A percentile compares a stretch with the other conserved stretches of the same genome.
Evolutionary conservation across 108 stramenopile genomes (phyloP).

Genomic region (Skeletonema potamos): DNA sequence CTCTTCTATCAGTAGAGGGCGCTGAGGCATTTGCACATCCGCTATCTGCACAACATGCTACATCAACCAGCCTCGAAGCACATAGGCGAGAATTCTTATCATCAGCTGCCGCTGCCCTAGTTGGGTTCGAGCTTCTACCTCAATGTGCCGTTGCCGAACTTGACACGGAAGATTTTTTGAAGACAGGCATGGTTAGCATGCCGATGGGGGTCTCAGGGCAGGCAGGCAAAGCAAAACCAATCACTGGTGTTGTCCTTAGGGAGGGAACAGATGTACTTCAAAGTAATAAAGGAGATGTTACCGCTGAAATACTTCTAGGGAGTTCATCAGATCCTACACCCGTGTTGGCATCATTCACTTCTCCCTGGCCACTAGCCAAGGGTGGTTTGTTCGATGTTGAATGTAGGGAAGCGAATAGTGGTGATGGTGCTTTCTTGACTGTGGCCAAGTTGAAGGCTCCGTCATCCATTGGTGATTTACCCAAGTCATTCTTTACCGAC

Average conservation of each 20-base stretch:
- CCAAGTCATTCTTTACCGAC: constrained; percentile 55
- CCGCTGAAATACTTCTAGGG: constrained; percentile 63
- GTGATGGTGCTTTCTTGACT: constrained; percentile 61
- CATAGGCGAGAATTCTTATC: constrained; percentile 1
- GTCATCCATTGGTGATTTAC: constrained; percentile 38
- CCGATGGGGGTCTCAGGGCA: constrained; percentile 74
- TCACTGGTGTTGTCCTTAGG: constrained; percentile 59
- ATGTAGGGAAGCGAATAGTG: constrained; percentile 54
- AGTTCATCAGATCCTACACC: constrained; percentile 35
- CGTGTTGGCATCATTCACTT: constrained; percentile 47
- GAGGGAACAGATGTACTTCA: constrained; percentile 68
- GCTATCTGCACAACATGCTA: too few relatives aligned
- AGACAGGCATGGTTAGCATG: constrained; percentile 50
- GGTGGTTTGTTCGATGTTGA: constrained; percentile 67
- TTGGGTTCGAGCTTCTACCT: background rate
- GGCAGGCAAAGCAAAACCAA: constrained; percentile 65
- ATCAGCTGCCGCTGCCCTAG: background rate
- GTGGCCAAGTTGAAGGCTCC: constrained; percentile 31
- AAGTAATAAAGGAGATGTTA: constrained; percentile 43
- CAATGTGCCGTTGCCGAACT: background rate
- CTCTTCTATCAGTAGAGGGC: background rate
- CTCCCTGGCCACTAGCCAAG: constrained; percentile 59
- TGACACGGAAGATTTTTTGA: constrained; percentile 54
- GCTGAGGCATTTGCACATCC: background rate
- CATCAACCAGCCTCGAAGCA: background rate